These are phyloP conservation scores for Fusarium fujikuroi DNA, from an alignment of 2,329 filamentous ascomycete species.

Conservation along the genomic window DNA sequence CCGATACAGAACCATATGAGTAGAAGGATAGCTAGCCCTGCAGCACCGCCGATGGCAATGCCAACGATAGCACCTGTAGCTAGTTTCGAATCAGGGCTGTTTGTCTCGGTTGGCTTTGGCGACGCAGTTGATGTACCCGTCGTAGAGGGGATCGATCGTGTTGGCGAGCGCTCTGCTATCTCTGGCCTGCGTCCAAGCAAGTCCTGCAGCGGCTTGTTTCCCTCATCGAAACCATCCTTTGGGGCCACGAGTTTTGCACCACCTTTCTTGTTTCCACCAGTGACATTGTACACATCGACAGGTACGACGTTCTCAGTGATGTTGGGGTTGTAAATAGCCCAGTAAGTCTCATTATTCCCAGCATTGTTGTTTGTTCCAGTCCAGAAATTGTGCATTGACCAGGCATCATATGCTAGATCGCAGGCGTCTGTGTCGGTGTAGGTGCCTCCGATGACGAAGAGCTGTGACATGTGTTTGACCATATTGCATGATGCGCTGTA, in stretches of 20 bases:
- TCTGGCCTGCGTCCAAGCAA: not conserved
- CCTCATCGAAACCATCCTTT: not conserved
- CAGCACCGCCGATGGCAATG: not conserved
- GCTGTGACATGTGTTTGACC: not conserved
- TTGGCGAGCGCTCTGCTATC: not conserved
- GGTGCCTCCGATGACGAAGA: not conserved
- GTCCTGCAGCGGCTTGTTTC: not conserved
- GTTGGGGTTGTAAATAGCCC: not conserved
- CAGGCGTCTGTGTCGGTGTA: not conserved
- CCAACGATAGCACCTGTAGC: not conserved
- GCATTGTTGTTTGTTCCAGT: not conserved
- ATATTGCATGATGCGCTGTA: constrained; percentile 1
- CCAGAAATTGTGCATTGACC: constrained; percentile 9
- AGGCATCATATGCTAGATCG: not conserved
- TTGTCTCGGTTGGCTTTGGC: not conserved
- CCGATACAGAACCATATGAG: not conserved
- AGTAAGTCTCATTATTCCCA: not conserved
- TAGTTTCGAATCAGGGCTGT: not conserved
- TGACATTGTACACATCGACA: not conserved
- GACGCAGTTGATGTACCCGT: not conserved
- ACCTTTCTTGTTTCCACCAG: not conserved
- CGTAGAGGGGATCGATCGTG: not conserved
- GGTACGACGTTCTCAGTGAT: not conserved
- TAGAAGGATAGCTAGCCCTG: fast-evolving
- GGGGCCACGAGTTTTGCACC: not conserved